phyloP scores from a whole-genome alignment of 768 basidiomycete species.

The Auricularia auricula-judae region DNA sequence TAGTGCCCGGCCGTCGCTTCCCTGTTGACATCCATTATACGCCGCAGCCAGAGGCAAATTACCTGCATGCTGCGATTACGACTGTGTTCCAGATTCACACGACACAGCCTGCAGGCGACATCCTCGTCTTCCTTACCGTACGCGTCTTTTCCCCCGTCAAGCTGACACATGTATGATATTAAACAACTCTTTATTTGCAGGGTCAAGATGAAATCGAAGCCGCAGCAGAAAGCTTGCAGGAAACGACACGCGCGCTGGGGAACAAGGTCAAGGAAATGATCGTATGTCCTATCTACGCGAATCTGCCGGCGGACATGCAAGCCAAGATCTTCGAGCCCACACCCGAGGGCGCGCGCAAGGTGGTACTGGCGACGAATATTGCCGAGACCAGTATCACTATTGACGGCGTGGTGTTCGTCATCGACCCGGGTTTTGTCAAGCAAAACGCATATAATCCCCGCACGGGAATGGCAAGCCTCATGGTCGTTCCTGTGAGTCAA shows the following conservation, averaged over 20 bases:
- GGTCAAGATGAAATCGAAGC: conserved; percentile 99
- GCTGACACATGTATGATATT: not conserved
- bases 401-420: conserved; percentile 97
- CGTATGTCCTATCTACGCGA: conserved; percentile 96
- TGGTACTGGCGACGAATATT: conserved; percentile 96
- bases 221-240: conserved; percentile 89
- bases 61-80: conserved; percentile 95
- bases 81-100: conserved; percentile 99
- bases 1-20: conserved; percentile 93
- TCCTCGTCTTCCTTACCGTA: conserved; percentile 93
- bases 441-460: conserved; percentile 98
- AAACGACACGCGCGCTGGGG: conserved; percentile 87
- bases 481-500: conserved; percentile 80
- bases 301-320: conserved; percentile 98
- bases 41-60: conserved; percentile 98
- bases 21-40: conserved; percentile 99
- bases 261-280: conserved; percentile 94
- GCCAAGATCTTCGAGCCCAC: conserved; percentile 99
- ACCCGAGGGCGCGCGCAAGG: conserved; percentile 90
- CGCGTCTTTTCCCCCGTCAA: conserved; percentile 15
- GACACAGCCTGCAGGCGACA: conserved; percentile 94
- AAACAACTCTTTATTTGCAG: conserved; percentile 25
- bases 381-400: conserved; percentile 99
- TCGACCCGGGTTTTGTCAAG: conserved; percentile 98
- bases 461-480: conserved; percentile 95